These are phyloP conservation scores for Phytophthora colocasiae DNA, from an alignment of 352 stramenopile species.

Conservation along the genomic window DNA sequence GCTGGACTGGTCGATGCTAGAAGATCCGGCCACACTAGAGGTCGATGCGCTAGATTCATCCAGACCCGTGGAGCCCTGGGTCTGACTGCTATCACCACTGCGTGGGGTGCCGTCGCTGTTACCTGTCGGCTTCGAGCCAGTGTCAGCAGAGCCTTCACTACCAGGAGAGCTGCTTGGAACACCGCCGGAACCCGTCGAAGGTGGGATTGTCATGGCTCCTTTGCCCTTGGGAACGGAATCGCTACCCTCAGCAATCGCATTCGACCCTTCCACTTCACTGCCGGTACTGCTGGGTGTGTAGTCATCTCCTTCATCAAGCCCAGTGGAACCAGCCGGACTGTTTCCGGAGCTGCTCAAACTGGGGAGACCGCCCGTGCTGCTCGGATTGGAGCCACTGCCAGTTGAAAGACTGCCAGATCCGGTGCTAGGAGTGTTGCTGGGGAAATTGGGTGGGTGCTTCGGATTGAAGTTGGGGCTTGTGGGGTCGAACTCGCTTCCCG, in stretches of 20 bases:
- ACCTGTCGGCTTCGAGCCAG: background rate
- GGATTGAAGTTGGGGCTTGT: background rate
- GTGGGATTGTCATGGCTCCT: slow-evolving; percentile 1
- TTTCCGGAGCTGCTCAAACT: slow-evolving; percentile 18
- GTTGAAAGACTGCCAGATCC: slow-evolving; percentile 3
- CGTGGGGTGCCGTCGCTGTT: slow-evolving; percentile 7
- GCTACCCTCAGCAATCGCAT: slow-evolving; percentile 15
- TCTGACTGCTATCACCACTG: background rate
- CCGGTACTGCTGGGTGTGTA: slow-evolving; percentile 7
- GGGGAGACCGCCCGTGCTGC: background rate
- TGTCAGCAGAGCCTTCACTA: background rate
- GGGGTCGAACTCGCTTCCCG: slow-evolving; percentile 3
- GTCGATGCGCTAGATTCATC: background rate
- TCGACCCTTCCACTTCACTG: slow-evolving; percentile 16
- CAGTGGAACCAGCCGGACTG: slow-evolving; percentile 7
- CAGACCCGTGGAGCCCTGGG: slow-evolving; percentile 1
- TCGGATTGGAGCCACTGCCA: slow-evolving; percentile 2
- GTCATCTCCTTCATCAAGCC: slow-evolving; percentile 8
- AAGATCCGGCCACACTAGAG: slow-evolving; percentile 11
- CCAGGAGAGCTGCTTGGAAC: background rate
- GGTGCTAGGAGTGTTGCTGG: background rate
- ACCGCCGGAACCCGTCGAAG: slow-evolving; percentile 2
- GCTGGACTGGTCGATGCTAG: slow-evolving; percentile 8
- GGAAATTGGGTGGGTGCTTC: too few relatives aligned
- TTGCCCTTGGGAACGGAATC: slow-evolving; percentile 6